Evolutionary conservation across 2,329 filamentous ascomycete genomes (phyloP).

Genomic region (Ophiocordyceps camponoti-rufipedis): DNA sequence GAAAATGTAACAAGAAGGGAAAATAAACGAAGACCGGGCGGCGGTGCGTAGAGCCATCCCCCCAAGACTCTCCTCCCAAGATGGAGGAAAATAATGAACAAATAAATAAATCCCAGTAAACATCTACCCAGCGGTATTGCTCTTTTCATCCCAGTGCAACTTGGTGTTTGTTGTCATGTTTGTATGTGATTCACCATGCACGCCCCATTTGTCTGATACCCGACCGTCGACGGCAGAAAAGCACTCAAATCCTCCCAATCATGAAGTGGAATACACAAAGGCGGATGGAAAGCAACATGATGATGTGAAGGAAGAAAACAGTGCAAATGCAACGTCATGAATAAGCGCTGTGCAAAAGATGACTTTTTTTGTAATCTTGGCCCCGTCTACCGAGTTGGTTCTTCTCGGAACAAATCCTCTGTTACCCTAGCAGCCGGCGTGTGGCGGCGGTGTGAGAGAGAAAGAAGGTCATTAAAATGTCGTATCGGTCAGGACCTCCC

Average conservation of each 20-base stretch:
- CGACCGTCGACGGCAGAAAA: background rate
- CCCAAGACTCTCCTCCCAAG: too few species aligned
- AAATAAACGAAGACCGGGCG: background rate
- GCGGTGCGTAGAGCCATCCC: background rate
- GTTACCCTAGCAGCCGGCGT: background rate
- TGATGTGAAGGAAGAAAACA: constrained; percentile 24
- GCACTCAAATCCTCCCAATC: constrained; percentile 7
- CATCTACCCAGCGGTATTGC: background rate
- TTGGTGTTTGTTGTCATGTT: too few species aligned
- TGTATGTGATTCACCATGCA: background rate
- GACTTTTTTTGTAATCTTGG: constrained; percentile 14
- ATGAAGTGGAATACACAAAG: constrained; percentile 3
- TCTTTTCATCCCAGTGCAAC: too few species aligned
- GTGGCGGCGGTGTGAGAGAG: background rate
- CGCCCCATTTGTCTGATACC: background rate
- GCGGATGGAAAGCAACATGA: background rate
- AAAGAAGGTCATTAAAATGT: constrained; percentile 4
- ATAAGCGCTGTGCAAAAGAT: constrained; percentile 16
- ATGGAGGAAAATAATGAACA: background rate
- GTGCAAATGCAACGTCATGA: constrained; percentile 20
- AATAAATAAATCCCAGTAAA: too few species aligned
- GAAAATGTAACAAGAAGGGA: background rate
- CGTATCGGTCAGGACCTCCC: background rate
- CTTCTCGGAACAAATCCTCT: constrained; percentile 3
- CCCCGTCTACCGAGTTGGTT: constrained; percentile 13